Percentiles rank a stretch among this genome's conserved stretches.
Evolutionary conservation across 495 filamentous ascomycete genomes (phyloP).

Genomic region (Trichoderma erinaceum): DNA sequence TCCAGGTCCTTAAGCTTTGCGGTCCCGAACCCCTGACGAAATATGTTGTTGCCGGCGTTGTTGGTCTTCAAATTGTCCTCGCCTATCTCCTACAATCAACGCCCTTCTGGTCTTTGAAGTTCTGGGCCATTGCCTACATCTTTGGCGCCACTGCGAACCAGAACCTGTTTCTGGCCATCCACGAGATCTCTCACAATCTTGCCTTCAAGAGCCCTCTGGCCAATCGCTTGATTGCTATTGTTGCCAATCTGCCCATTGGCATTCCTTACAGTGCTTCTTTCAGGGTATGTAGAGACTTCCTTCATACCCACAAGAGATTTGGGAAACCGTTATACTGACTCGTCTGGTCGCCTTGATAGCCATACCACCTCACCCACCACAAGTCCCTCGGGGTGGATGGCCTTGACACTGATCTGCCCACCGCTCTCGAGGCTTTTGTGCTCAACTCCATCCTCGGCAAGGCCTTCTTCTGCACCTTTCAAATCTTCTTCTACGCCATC

Average conservation of each 20-base stretch:
- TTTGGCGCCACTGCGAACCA: constrained; percentile 96
- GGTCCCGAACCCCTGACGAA: constrained; percentile 94
- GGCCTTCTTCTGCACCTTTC: constrained; percentile 98
- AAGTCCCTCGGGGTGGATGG: constrained; percentile 97
- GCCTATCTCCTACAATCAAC: constrained; percentile 75
- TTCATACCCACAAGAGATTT: neutral
- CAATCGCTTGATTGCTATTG: constrained; percentile 81
- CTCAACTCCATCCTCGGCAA: constrained; percentile 96
- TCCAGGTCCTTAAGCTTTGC: constrained; percentile 91
- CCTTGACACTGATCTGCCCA: constrained; percentile 93
- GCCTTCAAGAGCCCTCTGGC: constrained; percentile 80
- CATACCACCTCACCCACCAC: constrained; percentile 98
- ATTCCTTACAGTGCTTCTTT: constrained; percentile 96
- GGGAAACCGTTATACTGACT: constrained; percentile 14
- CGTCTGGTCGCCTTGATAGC: constrained; percentile 38
- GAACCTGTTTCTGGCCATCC: constrained; percentile 97
- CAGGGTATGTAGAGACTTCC: constrained; percentile 47
- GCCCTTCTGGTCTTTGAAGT: constrained; percentile 72
- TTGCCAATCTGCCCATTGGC: constrained; percentile 94
- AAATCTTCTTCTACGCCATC: constrained; percentile 99
- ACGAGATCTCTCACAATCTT: constrained; percentile 98
- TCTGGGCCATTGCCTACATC: constrained; percentile 82
- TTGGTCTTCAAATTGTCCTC: constrained; percentile 71
- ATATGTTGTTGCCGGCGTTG: constrained; percentile 81
- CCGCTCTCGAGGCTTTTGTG: constrained; percentile 83